Evolutionary conservation across 768 basidiomycete genomes (phyloP).

Genomic region (Tricholoma bakamatsutake): DNA sequence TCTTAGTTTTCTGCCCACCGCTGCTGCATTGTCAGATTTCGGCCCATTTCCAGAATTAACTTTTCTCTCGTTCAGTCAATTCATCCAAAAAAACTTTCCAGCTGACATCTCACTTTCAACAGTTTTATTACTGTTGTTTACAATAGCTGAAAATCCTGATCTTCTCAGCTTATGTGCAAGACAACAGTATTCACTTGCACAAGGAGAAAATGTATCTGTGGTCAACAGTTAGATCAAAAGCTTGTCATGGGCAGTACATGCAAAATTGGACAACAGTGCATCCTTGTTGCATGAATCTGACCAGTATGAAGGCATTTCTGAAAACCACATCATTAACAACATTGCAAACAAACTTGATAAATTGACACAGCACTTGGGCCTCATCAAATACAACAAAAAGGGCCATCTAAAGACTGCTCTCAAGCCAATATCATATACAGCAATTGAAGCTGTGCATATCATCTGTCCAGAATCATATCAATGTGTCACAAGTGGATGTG

Average conservation of each 20-base stretch:
- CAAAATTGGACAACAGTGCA: neutral
- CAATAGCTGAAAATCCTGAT: constrained; percentile 3
- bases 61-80: neutral
- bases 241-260: neutral
- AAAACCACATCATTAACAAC: neutral
- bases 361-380: too few species aligned
- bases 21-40: neutral
- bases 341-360: constrained; percentile 2
- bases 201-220: neutral
- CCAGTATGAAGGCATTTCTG: neutral
- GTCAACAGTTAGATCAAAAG: neutral
- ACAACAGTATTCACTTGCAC: neutral
- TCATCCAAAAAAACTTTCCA: neutral
- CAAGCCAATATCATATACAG: neutral
- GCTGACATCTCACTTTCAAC: constrained; percentile 5
- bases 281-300: neutral
- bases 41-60: neutral
- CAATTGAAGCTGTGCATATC: neutral
- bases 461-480: neutral
- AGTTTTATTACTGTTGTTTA: constrained; percentile 3
- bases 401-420: neutral
- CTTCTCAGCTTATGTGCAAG: constrained; percentile 1
- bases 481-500: too few species aligned
- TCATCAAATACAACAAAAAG: neutral
- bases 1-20: neutral